A percentile compares a stretch with the other conserved stretches of the same genome.
These are phyloP conservation scores for Penicillium paneum DNA, from an alignment of 2,329 filamentous ascomycete species.

Conservation along the genomic window DNA sequence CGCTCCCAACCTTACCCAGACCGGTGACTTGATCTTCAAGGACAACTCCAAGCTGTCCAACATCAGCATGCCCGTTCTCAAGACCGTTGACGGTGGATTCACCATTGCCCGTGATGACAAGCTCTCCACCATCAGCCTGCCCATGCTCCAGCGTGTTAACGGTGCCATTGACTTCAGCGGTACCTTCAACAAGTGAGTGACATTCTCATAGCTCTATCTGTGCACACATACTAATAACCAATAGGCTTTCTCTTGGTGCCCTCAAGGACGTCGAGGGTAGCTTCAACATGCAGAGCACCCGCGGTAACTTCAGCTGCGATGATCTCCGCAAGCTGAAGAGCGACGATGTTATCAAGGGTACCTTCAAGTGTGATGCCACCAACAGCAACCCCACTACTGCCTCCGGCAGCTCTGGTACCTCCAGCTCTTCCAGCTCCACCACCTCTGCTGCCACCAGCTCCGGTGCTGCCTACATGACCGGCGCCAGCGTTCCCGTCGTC, in stretches of 20 bases:
- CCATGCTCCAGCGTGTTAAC: constrained; percentile 63
- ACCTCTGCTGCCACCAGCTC: constrained; percentile 32
- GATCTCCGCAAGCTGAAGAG: constrained; percentile 49
- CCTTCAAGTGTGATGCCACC: constrained; percentile 44
- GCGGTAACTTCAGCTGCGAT: constrained; percentile 58
- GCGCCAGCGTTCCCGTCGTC: constrained; percentile 37
- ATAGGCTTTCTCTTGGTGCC: constrained; percentile 66
- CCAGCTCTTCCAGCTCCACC: constrained; percentile 29
- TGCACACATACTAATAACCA: constrained; percentile 32
- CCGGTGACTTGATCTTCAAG: constrained; percentile 55
- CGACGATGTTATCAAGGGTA: constrained; percentile 47
- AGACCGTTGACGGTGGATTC: constrained; percentile 71
- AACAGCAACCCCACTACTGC: constrained; percentile 36
- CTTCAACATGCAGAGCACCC: constrained; percentile 65
- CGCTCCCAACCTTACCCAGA: constrained; percentile 47
- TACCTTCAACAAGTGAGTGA: constrained; percentile 73
- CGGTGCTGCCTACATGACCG: constrained; percentile 37
- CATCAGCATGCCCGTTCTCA: constrained; percentile 69
- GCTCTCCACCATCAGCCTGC: constrained; percentile 65
- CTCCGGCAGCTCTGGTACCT: constrained; percentile 32
- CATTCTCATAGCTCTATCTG: neutral
- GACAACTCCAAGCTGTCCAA: constrained; percentile 62
- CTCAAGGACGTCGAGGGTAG: constrained; percentile 68
- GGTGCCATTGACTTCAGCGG: constrained; percentile 85
- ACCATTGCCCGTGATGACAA: constrained; percentile 87